phyloP scores from a whole-genome alignment of 306 rosid species.

The Rosa rugosa region DNA sequence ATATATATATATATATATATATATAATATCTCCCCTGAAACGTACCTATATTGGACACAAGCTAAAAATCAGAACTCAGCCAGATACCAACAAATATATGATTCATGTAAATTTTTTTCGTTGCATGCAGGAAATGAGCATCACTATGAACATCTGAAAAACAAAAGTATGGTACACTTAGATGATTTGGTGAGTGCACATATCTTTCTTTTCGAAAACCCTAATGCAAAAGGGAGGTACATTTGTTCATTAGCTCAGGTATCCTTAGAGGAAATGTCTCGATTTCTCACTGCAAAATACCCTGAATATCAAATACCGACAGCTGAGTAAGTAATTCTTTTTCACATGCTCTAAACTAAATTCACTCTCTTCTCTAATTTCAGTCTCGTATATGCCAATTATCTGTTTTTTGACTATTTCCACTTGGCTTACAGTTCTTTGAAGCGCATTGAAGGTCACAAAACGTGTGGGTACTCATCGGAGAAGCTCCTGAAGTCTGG shows the following conservation, averaged over 20 bases:
- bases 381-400: background rate
- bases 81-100: background rate
- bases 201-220: slow-evolving; percentile 52
- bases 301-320: slow-evolving; percentile 49
- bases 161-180: slow-evolving; percentile 42
- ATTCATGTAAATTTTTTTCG: background rate
- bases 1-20: no score
- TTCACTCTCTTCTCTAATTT: background rate
- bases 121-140: slow-evolving; percentile 37
- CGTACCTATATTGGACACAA: background rate
- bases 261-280: slow-evolving; percentile 29
- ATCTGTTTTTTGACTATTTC: no score
- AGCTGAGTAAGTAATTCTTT: slow-evolving; percentile 49
- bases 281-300: slow-evolving; percentile 40
- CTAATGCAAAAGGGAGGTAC: slow-evolving; percentile 55
- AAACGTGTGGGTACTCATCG: slow-evolving; percentile 24
- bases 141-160: slow-evolving; percentile 27
- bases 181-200: slow-evolving; percentile 67
- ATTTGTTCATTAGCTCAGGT: slow-evolving; percentile 47
- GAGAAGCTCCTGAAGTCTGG: slow-evolving; percentile 57
- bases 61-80: background rate
- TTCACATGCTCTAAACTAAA: background rate
- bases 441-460: slow-evolving; percentile 27
- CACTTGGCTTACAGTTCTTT: slow-evolving; percentile 18
- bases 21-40: background rate